Evolutionary conservation across 768 basidiomycete genomes (phyloP), one percentile per base, ranked within the genome.

Genomic region (Hypholoma sublateritium): DNA sequence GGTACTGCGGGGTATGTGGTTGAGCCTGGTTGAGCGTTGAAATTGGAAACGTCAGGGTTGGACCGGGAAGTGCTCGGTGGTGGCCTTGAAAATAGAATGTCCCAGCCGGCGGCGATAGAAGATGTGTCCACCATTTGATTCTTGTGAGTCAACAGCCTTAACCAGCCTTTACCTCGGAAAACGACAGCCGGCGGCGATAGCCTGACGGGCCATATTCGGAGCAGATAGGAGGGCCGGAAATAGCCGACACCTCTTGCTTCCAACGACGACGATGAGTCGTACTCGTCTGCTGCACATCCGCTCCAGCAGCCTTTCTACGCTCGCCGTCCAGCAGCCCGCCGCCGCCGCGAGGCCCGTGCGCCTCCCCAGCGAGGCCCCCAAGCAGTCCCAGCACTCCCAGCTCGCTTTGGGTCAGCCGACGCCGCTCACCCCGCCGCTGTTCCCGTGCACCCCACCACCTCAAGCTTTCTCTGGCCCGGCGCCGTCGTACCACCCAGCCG

Each of bases 371-470:
- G 62, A 66, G 50, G 59, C 61, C 6, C 61, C 62, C 21, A 63
- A 64, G 25, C 63, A 64, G 48, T 59, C 60, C 36, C 65, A 63
- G 32, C 60, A 64, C 44, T 69, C 69, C 54, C 66, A 69, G 56
- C 60, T 71, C 17, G 64, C 64, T 0, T 59, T 67, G 42, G 61
- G 63, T 17, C 60, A 58, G 32, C 62, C 65, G 13, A 59, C 62
- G 17, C 60, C 57, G 5, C 28, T 32, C 28, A 54, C 54, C 14
- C 59, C 64, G 1, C 60, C 66, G n/a, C 72, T 83, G 58, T 74
- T 73, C 60, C 73, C 72, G 21, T 72, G 68, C 65, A 62, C 62
- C 2, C 61, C 67, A 8, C 70, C 53, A n/a, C 32, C 19, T 13
- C 46, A 22, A n/a, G 8, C 21, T 8, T n/a, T 47, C 22, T 16